phyloP scores from a whole-genome alignment of 2,329 filamentous ascomycete genomes.

The Trichophaea hybrida region DNA sequence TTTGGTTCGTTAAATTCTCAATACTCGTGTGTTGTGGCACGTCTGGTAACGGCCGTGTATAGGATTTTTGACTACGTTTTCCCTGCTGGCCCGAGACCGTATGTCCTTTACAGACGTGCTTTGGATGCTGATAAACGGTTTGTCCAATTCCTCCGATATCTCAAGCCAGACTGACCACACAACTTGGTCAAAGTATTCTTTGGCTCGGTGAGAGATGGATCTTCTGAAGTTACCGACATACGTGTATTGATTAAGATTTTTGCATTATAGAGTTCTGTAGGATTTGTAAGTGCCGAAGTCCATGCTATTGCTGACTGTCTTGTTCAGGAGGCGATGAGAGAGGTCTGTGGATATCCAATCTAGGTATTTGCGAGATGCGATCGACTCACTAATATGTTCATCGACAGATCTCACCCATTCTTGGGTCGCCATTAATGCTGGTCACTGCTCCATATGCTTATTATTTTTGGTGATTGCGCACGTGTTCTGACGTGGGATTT shows the following conservation, averaged over 20 bases:
- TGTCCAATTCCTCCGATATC: conserved; percentile 29
- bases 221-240: not conserved
- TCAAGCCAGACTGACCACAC: not conserved
- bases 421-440: conserved; percentile 41
- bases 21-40: not conserved
- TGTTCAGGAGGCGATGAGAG: conserved; percentile 25
- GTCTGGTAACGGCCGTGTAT: not conserved
- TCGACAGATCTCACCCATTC: conserved; percentile 35
- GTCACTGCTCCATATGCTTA: not conserved
- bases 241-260: not conserved
- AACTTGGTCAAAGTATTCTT: conserved; percentile 18
- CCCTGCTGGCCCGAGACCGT: conserved; percentile 55
- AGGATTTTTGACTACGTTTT: conserved; percentile 77
- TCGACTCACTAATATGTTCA: not conserved
- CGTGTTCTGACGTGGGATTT: conserved; percentile 23
- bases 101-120: conserved; percentile 56
- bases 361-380: conserved; percentile 4
- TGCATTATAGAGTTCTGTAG: conserved; percentile 49
- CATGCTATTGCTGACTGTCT: conserved; percentile 5
- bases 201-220: conserved; percentile 17
- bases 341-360: conserved; percentile 18
- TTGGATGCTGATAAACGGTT: conserved; percentile 64
- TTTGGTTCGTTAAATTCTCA: conserved; percentile 38
- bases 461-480: not conserved
- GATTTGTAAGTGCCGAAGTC: conserved; percentile 43